These are phyloP conservation scores for Trypanosoma theileri DNA, from an alignment of 208 protist genomes.

Conservation along the genomic window DNA sequence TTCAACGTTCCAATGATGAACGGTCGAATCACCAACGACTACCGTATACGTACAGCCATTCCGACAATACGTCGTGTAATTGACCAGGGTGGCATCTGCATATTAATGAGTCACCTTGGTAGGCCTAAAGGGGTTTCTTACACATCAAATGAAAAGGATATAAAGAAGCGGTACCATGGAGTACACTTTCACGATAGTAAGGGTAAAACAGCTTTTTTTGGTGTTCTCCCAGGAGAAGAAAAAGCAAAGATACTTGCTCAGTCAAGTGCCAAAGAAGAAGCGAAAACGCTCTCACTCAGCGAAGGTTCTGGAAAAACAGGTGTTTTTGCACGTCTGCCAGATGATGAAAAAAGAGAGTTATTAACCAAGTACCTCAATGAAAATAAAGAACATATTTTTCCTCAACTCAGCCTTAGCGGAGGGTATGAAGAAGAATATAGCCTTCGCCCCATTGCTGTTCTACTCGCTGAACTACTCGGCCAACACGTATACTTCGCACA, in stretches of 20 bases:
- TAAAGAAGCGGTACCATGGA: slow-evolving; percentile 30
- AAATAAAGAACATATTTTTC: slow-evolving; percentile 57
- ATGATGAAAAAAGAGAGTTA: slow-evolving; percentile 70
- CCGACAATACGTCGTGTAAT: slow-evolving; percentile 96
- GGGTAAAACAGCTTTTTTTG: slow-evolving; percentile 78
- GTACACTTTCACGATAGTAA: slow-evolving; percentile 44
- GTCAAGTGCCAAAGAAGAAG: slow-evolving; percentile 50
- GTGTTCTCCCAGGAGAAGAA: slow-evolving; percentile 49
- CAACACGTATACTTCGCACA: slow-evolving; percentile 77
- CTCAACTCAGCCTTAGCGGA: slow-evolving; percentile 46
- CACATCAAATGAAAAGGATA: slow-evolving; percentile 32
- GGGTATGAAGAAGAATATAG: slow-evolving; percentile 86
- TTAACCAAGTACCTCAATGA: slow-evolving; percentile 58
- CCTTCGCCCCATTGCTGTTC: slow-evolving; percentile 91
- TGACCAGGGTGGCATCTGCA: slow-evolving; percentile 89
- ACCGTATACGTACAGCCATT: slow-evolving; percentile 93
- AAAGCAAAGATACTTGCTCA: slow-evolving; percentile 65
- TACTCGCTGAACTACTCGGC: slow-evolving; percentile 90
- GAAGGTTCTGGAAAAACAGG: slow-evolving; percentile 58
- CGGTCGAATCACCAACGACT: slow-evolving; percentile 92
- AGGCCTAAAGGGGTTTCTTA: slow-evolving; percentile 93
- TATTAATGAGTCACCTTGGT: slow-evolving; percentile 97
- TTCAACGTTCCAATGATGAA: slow-evolving; percentile 96
- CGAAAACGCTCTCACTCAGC: slow-evolving; percentile 31
- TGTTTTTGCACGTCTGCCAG: slow-evolving; percentile 55